These are phyloP conservation scores for Mortierella polycephala DNA, from an alignment of 371 early-diverging fungal species.

Conservation along the genomic window DNA sequence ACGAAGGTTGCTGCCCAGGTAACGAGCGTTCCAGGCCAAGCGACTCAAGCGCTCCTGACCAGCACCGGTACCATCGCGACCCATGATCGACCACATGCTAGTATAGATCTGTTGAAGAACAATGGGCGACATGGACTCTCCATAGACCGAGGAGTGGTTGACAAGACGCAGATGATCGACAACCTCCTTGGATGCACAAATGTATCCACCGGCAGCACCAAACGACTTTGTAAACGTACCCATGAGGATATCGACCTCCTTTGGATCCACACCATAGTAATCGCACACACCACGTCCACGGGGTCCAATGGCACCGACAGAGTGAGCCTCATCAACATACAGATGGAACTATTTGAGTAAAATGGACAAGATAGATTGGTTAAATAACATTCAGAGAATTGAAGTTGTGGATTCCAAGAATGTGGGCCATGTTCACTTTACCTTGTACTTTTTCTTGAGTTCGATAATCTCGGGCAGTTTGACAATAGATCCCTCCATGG, in stretches of 20 bases:
- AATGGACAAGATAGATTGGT: background rate
- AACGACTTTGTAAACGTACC: slow-evolving; percentile 99
- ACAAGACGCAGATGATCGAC: slow-evolving; percentile 87
- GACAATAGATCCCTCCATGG: slow-evolving; percentile 99
- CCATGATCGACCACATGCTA: slow-evolving; percentile 91
- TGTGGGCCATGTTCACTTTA: slow-evolving; percentile 34
- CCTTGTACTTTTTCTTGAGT: slow-evolving; percentile 95
- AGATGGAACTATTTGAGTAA: slow-evolving; percentile 83
- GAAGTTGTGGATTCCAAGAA: background rate
- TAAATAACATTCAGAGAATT: background rate
- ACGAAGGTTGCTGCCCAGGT: slow-evolving; percentile 85
- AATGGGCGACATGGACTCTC: slow-evolving; percentile 95
- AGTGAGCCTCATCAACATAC: slow-evolving; percentile 99
- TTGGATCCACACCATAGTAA: slow-evolving; percentile 91
- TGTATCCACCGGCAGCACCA: slow-evolving; percentile 99
- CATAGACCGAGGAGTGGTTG: slow-evolving; percentile 89
- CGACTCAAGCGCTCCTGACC: slow-evolving; percentile 87
- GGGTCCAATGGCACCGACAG: slow-evolving; percentile 97
- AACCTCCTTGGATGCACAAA: slow-evolving; percentile 86
- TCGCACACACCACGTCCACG: slow-evolving; percentile 98
- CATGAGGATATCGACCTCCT: slow-evolving; percentile 97
- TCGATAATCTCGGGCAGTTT: slow-evolving; percentile 92
- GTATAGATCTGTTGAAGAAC: slow-evolving; percentile 94
- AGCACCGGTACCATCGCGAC: slow-evolving; percentile 84
- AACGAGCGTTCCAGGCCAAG: slow-evolving; percentile 90